Evolutionary conservation across 2,329 filamentous ascomycete species (phyloP), one percentile per base, ranked within the genome.

Genomic region (Calonectria leucothoes): DNA sequence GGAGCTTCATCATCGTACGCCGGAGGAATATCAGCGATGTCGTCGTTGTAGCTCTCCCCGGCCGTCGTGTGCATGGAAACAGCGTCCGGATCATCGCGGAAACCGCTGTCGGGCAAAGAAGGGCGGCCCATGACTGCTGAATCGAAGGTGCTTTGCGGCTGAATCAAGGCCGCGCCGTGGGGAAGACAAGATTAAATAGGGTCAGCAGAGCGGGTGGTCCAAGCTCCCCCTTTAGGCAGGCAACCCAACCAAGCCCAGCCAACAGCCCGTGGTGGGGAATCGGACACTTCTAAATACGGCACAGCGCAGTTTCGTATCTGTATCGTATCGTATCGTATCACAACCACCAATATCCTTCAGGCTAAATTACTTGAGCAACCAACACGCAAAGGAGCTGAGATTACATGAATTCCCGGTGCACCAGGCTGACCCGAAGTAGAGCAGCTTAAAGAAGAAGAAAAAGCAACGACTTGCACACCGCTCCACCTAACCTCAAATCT

Each of bases 31-130:
- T 74, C 69, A 17, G 42, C 48, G 48, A 42, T 8, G 8, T 67
- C 64, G 4, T 75, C 74, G 29, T 59, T 68, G 63, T 70, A 79
- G 0, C 66, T n/a, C 27, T 78, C 70, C 29, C 71, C 76, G 1
- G 31, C 17, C 5, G 77, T 76, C 23, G 77, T 78, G 31, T 76
- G 77, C 15, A 78, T 15, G 14, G 77, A 78, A 29, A 78, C 23
- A 15, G 77, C 77, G 42, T 78, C 77, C 2, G 77, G 75, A 12
- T 78, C 77, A 23, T 78, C 77, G 35, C 48, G 55, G 20, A 67
- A 76, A 17, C 67, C 65, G n/a, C 31, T 8, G 8, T 10, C 37
- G 14, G 59, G 59, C 25, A 37, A 31, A 12, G n/a, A n/a, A 27
- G 59, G 59, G 7, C 35, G 14, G 25, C 59, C 59, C 59, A 63